A percentile compares a stretch with the other conserved stretches of the same genome.
These are phyloP conservation scores for Helminthosporium solani DNA, from an alignment of 2,329 filamentous ascomycete genomes.

Conservation along the genomic window DNA sequence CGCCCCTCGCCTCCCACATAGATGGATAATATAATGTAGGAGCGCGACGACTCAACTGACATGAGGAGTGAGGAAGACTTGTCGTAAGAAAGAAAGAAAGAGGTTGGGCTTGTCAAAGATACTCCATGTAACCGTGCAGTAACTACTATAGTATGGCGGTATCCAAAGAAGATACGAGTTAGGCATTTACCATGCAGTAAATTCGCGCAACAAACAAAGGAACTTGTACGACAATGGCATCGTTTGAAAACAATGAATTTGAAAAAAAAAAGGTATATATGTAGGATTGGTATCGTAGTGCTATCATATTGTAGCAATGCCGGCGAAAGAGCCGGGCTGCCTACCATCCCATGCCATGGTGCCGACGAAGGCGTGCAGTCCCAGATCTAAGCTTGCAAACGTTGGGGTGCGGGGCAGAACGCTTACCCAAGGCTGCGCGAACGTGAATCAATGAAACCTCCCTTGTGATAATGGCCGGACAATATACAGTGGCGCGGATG, in stretches of 20 bases:
- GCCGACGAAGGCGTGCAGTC: conserved; percentile 23
- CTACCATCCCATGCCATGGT: conserved; percentile 6
- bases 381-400: conserved; percentile 4
- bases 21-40: too few relatives aligned
- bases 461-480: neutral
- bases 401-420: neutral
- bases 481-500: neutral
- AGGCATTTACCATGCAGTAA: too few relatives aligned
- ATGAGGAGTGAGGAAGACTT: too few relatives aligned
- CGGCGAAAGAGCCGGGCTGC: conserved; percentile 7
- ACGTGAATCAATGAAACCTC: neutral
- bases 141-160: too few relatives aligned
- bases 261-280: neutral
- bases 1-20: too few relatives aligned
- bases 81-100: too few relatives aligned
- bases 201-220: too few relatives aligned
- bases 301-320: conserved; percentile 29
- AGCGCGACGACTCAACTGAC: too few relatives aligned
- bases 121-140: too few relatives aligned
- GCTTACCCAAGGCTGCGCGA: neutral
- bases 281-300: conserved; percentile 26
- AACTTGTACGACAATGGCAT: too few relatives aligned
- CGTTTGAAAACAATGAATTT: neutral
- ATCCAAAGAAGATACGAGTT: too few relatives aligned
- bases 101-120: too few relatives aligned